phyloP scores from a whole-genome alignment of 139 green algal species.

The Deuterostichococcus epilithicus region DNA sequence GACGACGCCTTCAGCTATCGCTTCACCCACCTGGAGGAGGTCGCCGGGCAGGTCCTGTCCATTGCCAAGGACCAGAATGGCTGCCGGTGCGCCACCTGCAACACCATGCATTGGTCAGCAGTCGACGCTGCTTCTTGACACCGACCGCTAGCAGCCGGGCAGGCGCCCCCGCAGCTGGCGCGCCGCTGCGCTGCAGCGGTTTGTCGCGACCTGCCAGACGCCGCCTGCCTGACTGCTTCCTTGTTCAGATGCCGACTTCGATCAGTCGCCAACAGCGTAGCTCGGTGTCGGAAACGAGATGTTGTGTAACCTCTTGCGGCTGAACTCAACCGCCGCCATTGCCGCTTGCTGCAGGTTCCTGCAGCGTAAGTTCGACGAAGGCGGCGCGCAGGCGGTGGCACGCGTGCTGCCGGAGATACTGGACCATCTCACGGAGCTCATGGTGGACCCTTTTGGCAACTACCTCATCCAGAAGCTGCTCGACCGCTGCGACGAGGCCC shows the following conservation, averaged over 20 bases:
- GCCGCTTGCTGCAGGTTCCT: conserved; percentile 60
- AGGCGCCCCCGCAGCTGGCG: no score
- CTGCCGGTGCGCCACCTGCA: conserved; percentile 51
- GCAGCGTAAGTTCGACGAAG: conserved; percentile 98
- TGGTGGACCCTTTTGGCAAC: conserved; percentile 99
- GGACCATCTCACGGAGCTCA: conserved; percentile 84
- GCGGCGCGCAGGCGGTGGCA: conserved; percentile 70
- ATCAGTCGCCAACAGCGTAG: no score
- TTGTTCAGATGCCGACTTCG: no score
- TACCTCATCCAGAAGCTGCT: conserved; percentile 99
- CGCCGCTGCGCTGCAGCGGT: no score
- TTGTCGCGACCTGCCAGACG: no score
- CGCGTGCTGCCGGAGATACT: conserved; percentile 73
- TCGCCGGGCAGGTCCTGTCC: conserved; percentile 66
- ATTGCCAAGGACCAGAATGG: conserved; percentile 96
- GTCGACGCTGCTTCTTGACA: no score
- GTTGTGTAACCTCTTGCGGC: no score
- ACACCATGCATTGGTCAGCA: background rate
- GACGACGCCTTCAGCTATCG: conserved; percentile 19
- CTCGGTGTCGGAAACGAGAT: no score
- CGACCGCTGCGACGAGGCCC: conserved; percentile 88
- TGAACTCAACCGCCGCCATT: no score
- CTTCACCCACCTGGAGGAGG: conserved; percentile 62
- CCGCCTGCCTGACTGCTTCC: no score
- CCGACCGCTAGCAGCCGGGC: no score